Evolutionary conservation across 805 yeast species (phyloP), one percentile per base, ranked within the genome.

Genomic region (Candida tallmaniae): DNA sequence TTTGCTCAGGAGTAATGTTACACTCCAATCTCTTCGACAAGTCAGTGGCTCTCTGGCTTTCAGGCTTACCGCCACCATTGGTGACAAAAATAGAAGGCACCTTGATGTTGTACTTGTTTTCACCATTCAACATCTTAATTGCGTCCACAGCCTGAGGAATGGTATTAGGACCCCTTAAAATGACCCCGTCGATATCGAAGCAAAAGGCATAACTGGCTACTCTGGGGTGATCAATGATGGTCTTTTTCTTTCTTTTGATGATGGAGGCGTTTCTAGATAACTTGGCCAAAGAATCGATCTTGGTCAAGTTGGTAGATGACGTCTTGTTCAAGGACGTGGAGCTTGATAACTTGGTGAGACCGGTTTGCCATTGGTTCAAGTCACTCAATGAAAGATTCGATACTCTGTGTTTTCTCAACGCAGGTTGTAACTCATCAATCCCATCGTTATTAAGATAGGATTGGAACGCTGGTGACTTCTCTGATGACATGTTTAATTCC

Each of bases 21-120:
- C 75, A 60, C 14, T 69, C 74, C 42, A 87, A 68, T 44, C 86
- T 64, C 37, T 70, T 67, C 27, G 80, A 66, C 50, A 87, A 68
- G 45, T 85, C 93, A 36, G 70, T 73, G 31, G 90, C 83, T 47
- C 96, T 70, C 7, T 74, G 79, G 36, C 64, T 54, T 56, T 87
- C 96, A 6, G 86, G 81, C 51, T 83, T 76, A 32, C 96, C 96
- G 46, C 96, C 95, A 47, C 96, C 96, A 56, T 87, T 87, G 39
- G 96, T 87, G 42, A 87, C 88, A 53, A 82, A 80, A 39, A 83
- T 80, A 53, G 83, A 84, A 6, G 95, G 95, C 12, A 83, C 88
- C 42, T 73, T 77, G 48, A 87, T 80, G 48, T 81, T 75, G 63
- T 83, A 79, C 50, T 76, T 70, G 62, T 87, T 87, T 25, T 77